Percentiles rank a stretch among this genome's conserved stretches.
Evolutionary conservation across 2,329 filamentous ascomycete species (phyloP).

Genomic region (Sporothrix luriei): DNA sequence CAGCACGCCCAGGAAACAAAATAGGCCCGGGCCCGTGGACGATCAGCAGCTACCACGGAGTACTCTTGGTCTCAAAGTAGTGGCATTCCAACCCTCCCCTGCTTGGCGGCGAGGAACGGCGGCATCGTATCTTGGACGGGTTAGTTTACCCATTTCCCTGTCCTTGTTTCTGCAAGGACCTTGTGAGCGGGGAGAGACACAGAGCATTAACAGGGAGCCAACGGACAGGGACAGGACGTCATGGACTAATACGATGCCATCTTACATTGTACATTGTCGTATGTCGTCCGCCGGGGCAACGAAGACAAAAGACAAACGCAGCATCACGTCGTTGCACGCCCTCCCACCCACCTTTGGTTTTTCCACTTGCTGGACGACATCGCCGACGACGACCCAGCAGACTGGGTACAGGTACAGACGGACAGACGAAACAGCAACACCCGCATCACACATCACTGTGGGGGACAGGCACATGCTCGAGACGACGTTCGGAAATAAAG

Average conservation of each 20-base stretch:
- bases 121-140: background rate
- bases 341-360: background rate
- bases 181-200: conserved; percentile 1
- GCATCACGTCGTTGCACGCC: too few species aligned
- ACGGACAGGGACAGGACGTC: too few species aligned
- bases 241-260: too few species aligned
- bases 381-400: background rate
- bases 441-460: background rate
- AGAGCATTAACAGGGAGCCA: too few species aligned
- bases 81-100: background rate
- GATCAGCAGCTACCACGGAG: conserved; percentile 8
- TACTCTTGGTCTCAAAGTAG: background rate
- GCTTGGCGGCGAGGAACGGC: conserved; percentile 1
- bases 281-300: too few species aligned
- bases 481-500: too few species aligned
- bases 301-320: too few species aligned
- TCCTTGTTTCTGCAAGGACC: background rate
- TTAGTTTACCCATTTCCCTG: background rate
- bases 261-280: too few species aligned
- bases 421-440: background rate
- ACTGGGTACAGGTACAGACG: too few species aligned
- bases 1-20: too few species aligned
- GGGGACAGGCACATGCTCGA: too few species aligned
- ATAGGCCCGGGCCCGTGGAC: background rate
- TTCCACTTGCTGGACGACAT: background rate